Base-by-base conservation (phyloP, 2,329 filamentous ascomycete genomes). In the Diaporthe capsici region DNA sequence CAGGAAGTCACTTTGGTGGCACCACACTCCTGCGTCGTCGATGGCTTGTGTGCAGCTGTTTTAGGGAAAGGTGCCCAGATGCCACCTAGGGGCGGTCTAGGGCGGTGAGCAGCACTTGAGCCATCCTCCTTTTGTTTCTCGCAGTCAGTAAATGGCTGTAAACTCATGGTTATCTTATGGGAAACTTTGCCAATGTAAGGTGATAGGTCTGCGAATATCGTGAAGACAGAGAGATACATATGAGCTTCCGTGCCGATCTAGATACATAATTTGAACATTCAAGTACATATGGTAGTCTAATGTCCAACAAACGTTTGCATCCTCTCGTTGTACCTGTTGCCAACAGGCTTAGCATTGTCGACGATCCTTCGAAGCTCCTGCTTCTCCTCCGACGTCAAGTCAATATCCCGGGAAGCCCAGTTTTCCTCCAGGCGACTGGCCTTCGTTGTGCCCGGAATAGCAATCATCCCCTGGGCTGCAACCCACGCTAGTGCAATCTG, bases 401-500 rank as follows among this genome's bases (percentile, higher is more conserved):
- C 81, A 65, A 84, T 76, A 37, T 84, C 80, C 58, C 83, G 76
- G 13, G 83, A 84, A 0, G 78, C 78, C 83, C 83, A 84, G 63
- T 63, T 72, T 37, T 72, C 51, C 70, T 72, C 55, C 4, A 72
- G 39, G 28, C 70, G 34, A 8, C n/a, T 28, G 13, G 39, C 42
- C 39, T 72, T 72, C 12, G 70, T 72, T 31, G 70, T 63, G 15
- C 70, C 70, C 31, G 55, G 70, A 25, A 63, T 63, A 37, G 70
- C 37, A 31, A 72, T 72, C 70, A 72, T 63, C 22, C 70, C 70
- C 28, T 72, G 70, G 7, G 82, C 77, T 10, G 79, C 81, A 7
- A 84, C 82, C 83, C 83, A 84, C 2, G 82, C 82, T 1, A 84
- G 79, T 1, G 83, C 83, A 22, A 84, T 80, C 63, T 84, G 83